Percentiles rank a stretch among this genome's conserved stretches.
These are phyloP conservation scores for Kuraishia cidri DNA, from an alignment of 805 yeast genomes.

Conservation along the genomic window DNA sequence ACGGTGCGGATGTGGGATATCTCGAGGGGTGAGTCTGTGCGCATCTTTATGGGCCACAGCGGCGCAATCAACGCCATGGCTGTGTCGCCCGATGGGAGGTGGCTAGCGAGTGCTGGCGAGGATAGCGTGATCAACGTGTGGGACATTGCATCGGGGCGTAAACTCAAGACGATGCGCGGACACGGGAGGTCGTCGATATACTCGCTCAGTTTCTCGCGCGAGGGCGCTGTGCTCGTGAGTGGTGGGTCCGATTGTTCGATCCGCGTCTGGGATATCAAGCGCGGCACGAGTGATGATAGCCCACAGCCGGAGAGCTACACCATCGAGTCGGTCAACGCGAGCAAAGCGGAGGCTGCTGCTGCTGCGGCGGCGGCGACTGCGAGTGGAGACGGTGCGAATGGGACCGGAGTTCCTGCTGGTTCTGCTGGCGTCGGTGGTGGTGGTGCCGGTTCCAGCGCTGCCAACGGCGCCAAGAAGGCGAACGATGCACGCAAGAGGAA, in stretches of 20 bases:
- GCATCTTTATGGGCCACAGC: conserved; percentile 88
- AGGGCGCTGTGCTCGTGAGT: conserved; percentile 83
- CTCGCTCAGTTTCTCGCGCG: conserved; percentile 76
- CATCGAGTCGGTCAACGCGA: conserved; percentile 17
- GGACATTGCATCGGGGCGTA: conserved; percentile 90
- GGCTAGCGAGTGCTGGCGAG: conserved; percentile 94
- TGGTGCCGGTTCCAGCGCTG: conserved; percentile 6
- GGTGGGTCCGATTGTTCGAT: conserved; percentile 91
- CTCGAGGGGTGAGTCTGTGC: conserved; percentile 76
- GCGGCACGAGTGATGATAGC: conserved; percentile 73
- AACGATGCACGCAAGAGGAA: conserved; percentile 45
- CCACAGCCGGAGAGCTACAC: conserved; percentile 57
- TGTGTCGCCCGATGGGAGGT: conserved; percentile 94
- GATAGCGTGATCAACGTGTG: conserved; percentile 83
- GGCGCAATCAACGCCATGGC: conserved; percentile 83
- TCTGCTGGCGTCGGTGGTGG: conserved; percentile 15
- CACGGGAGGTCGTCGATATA: conserved; percentile 85
- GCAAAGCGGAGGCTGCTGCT: conserved; percentile 1
- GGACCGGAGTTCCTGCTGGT: conserved; percentile 7
- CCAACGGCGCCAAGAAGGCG: conserved; percentile 11
- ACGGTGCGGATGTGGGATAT: conserved; percentile 99
- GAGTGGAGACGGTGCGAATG: conserved; percentile 2
- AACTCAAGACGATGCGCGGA: conserved; percentile 87
- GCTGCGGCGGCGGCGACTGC: conserved; percentile 8
- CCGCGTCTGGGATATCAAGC: conserved; percentile 92